Percentiles rank a stretch among this genome's conserved stretches.
These are phyloP conservation scores for Zymoseptoria ardabiliae DNA, from an alignment of 2,329 filamentous ascomycete species.

Conservation along the genomic window DNA sequence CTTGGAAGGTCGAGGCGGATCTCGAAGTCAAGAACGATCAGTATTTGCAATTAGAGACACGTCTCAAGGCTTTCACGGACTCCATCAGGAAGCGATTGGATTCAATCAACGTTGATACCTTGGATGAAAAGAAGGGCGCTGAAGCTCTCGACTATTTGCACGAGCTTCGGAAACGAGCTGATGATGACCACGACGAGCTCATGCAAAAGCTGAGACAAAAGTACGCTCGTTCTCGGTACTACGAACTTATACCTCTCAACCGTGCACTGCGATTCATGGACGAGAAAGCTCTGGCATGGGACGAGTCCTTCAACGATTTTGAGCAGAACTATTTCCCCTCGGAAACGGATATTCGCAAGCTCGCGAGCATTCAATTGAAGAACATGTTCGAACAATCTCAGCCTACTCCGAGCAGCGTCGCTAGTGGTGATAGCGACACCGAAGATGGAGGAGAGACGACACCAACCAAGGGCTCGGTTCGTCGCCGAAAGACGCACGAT, in stretches of 20 bases:
- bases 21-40: constrained; percentile 88
- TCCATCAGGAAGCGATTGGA: constrained; percentile 79
- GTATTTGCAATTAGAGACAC: constrained; percentile 70
- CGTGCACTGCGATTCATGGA: constrained; percentile 81
- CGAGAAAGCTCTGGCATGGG: constrained; percentile 90
- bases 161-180: constrained; percentile 64
- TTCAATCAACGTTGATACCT: constrained; percentile 84
- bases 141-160: constrained; percentile 78
- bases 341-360: constrained; percentile 88
- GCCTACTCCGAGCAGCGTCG: constrained; percentile 37
- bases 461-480: constrained; percentile 22
- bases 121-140: constrained; percentile 79
- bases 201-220: constrained; percentile 75
- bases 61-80: constrained; percentile 77
- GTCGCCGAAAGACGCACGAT: constrained; percentile 40
- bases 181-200: constrained; percentile 72
- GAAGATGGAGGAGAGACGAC: constrained; percentile 55
- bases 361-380: constrained; percentile 86
- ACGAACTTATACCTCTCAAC: constrained; percentile 92
- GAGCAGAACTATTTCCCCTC: constrained; percentile 87
- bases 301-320: constrained; percentile 80
- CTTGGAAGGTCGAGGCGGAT: constrained; percentile 97
- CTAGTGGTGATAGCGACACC: constrained; percentile 38
- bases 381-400: constrained; percentile 93
- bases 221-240: constrained; percentile 91